These are phyloP conservation scores for Boletellus ananas DNA, from an alignment of 768 basidiomycete genomes.

Conservation along the genomic window DNA sequence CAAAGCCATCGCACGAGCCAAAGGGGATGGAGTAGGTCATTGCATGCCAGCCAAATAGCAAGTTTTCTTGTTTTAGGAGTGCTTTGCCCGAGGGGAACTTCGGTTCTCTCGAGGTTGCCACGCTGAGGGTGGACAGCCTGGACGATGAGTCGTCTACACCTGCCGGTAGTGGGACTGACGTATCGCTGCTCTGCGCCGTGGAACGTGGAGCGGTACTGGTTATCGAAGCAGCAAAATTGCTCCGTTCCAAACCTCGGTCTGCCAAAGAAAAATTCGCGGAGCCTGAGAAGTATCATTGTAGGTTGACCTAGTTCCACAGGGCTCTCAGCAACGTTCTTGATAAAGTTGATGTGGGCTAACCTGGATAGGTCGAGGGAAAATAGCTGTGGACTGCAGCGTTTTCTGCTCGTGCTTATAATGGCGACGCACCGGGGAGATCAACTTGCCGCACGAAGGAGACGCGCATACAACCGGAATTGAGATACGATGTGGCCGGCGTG, in stretches of 20 bases:
- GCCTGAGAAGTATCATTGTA: no score
- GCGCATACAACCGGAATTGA: no score
- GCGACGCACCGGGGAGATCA: no score
- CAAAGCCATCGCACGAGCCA: conserved; percentile 18
- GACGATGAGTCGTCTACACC: conserved; percentile 20
- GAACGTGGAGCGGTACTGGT: conserved; percentile 12
- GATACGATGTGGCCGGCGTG: no score
- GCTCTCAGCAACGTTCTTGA: no score
- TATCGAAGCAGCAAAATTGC: conserved; percentile 10
- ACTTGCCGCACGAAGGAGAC: no score
- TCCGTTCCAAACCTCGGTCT: neutral
- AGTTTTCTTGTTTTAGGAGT: conserved; percentile 7
- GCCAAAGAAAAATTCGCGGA: neutral
- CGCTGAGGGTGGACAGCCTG: conserved; percentile 19
- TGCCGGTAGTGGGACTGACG: conserved; percentile 22
- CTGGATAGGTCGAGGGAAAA: no score
- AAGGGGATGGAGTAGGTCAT: neutral
- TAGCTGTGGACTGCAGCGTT: no score
- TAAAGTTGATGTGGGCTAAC: no score
- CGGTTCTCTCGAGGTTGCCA: neutral
- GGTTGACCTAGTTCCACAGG: no score
- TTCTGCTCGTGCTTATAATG: no score
- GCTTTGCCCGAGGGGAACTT: neutral
- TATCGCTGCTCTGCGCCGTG: conserved; percentile 20
- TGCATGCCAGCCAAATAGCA: conserved; percentile 13